These are phyloP conservation scores for Colletotrichum horii DNA, from an alignment of 2,329 filamentous ascomycete genomes.

Conservation along the genomic window DNA sequence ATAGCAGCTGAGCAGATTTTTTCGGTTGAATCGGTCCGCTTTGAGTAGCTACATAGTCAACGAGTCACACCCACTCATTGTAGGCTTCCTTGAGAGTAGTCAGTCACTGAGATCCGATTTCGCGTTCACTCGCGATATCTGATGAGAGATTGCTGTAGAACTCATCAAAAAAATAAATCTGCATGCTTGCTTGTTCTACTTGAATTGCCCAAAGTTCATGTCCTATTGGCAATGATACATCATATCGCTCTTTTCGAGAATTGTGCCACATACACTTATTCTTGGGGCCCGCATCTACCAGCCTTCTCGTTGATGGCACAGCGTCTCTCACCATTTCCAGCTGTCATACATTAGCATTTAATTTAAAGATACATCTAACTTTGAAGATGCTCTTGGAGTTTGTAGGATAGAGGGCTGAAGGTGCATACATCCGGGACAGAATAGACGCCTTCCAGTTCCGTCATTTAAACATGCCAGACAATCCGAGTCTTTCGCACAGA, in stretches of 20 bases:
- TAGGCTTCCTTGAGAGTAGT: not conserved
- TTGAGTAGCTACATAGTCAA: not conserved
- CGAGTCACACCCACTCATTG: not conserved
- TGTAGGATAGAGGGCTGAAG: accelerated
- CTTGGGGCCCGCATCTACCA: not conserved
- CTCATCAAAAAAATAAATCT: not conserved
- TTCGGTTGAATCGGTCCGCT: accelerated
- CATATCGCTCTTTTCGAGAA: accelerated
- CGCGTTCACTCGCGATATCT: not conserved
- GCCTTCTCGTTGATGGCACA: not conserved
- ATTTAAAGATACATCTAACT: too few species aligned
- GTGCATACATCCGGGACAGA: not conserved
- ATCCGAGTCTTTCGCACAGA: not conserved
- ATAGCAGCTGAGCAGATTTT: not conserved
- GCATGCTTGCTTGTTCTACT: not conserved
- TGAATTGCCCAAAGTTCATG: not conserved
- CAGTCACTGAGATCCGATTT: not conserved
- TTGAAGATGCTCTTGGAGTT: not conserved
- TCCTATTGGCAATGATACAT: not conserved
- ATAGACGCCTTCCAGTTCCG: not conserved
- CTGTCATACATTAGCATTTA: not conserved
- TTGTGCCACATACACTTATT: not conserved
- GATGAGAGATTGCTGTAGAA: not conserved
- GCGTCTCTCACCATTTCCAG: not conserved
- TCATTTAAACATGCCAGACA: not conserved